phyloP scores from a whole-genome alignment of 2,329 filamentous ascomycete species.

The Endothia cerciana region DNA sequence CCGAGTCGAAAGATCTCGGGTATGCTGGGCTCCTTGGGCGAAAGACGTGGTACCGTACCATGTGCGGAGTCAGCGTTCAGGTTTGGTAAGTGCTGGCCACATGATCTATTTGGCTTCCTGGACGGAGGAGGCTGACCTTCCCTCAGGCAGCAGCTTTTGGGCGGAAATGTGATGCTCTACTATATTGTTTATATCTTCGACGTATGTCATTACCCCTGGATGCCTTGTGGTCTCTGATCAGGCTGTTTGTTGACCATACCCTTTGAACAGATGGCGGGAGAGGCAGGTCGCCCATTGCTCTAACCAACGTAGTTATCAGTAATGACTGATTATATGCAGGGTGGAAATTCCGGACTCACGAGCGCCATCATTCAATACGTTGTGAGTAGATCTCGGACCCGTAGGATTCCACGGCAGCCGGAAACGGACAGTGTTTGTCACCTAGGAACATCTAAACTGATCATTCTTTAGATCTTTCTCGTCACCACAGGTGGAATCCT shows the following conservation, averaged over 20 bases:
- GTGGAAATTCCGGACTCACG: slow-evolving; percentile 43
- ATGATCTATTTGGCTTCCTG: background rate
- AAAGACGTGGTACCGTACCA: slow-evolving; percentile 53
- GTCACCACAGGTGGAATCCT: slow-evolving; percentile 55
- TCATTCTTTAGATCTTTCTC: slow-evolving; percentile 47
- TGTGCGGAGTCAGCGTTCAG: slow-evolving; percentile 56
- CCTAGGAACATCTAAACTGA: background rate
- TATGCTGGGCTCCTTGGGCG: slow-evolving; percentile 51
- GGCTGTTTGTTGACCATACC: background rate
- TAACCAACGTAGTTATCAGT: background rate
- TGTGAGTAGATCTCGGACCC: background rate
- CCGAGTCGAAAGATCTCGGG: slow-evolving; percentile 43
- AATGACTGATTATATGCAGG: slow-evolving; percentile 2
- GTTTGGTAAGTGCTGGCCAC: slow-evolving; percentile 40
- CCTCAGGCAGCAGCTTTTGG: slow-evolving; percentile 55
- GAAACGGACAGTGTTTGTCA: background rate
- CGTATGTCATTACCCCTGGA: slow-evolving; percentile 33
- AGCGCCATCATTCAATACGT: slow-evolving; percentile 60
- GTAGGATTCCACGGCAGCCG: background rate
- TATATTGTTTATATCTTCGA: slow-evolving; percentile 67
- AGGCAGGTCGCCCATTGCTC: slow-evolving; percentile 17
- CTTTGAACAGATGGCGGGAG: slow-evolving; percentile 14
- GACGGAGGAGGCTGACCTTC: background rate
- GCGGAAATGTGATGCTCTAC: slow-evolving; percentile 62
- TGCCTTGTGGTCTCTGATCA: background rate